phyloP scores from a whole-genome alignment of 129 eudicot species.

The Tanacetum coccineum region DNA sequence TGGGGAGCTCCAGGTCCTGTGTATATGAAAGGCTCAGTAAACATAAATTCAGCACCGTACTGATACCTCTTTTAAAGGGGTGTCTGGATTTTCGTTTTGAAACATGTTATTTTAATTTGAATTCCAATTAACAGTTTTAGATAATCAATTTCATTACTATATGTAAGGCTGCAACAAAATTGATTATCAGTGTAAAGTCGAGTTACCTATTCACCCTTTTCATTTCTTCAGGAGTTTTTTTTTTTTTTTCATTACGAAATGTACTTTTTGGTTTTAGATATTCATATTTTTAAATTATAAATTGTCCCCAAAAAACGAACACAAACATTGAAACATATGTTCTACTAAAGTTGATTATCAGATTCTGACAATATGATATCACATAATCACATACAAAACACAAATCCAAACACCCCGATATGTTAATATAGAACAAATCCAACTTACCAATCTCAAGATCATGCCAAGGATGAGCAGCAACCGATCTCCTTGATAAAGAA shows the following conservation, averaged over 20 bases:
- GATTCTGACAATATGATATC: not conserved
- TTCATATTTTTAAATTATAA: no score
- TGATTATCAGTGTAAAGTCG: no score
- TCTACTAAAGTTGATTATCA: not conserved
- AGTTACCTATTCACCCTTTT: no score
- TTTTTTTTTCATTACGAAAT: no score
- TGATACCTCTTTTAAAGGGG: no score
- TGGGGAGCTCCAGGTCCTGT: conserved; percentile 78
- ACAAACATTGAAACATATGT: not conserved
- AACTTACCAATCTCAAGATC: conserved; percentile 50
- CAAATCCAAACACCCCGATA: not conserved
- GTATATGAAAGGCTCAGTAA: conserved; percentile 4
- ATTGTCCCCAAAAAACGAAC: not conserved
- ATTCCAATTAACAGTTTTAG: no score
- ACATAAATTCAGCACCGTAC: no score
- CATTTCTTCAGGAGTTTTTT: no score
- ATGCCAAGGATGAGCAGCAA: conserved; percentile 60
- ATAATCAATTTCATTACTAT: no score
- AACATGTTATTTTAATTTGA: not conserved
- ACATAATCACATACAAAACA: not conserved
- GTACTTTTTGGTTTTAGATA: no score
- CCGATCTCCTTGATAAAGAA: conserved; percentile 43
- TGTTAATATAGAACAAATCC: not conserved
- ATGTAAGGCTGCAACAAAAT: no score
- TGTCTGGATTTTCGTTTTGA: not conserved